phyloP scores from a whole-genome alignment of 805 yeast species.

The Saccharomycopsis capsularis region DNA sequence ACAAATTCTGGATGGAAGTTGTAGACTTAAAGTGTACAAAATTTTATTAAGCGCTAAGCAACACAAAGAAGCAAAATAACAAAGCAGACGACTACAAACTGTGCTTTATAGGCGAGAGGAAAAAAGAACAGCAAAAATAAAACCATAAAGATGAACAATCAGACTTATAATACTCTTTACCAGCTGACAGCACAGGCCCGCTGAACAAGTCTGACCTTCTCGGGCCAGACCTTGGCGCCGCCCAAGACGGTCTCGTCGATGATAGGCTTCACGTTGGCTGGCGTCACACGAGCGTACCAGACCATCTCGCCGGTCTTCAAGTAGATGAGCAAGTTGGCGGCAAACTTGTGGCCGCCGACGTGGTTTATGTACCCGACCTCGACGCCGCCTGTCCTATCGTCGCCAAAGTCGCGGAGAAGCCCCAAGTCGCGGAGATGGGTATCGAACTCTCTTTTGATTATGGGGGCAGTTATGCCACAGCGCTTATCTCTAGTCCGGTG shows the following conservation, averaged over 20 bases:
- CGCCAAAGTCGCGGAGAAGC: conserved; percentile 69
- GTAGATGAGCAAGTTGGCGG: conserved; percentile 82
- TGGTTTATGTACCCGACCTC: conserved; percentile 69
- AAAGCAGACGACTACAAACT: too few relatives aligned
- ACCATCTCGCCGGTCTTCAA: conserved; percentile 65
- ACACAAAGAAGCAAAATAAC: too few relatives aligned
- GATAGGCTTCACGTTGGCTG: conserved; percentile 65
- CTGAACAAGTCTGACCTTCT: conserved; percentile 54
- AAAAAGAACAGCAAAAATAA: too few relatives aligned
- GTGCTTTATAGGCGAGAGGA: too few relatives aligned
- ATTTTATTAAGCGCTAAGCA: too few relatives aligned
- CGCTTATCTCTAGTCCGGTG: conserved; percentile 87
- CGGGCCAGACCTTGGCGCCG: conserved; percentile 65
- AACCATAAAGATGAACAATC: not conserved
- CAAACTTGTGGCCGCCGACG: conserved; percentile 93
- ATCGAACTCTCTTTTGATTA: conserved; percentile 75
- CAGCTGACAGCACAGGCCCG: conserved; percentile 26
- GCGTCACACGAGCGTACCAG: conserved; percentile 85
- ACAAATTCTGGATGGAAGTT: too few relatives aligned
- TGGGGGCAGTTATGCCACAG: conserved; percentile 92
- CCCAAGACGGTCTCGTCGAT: conserved; percentile 68
- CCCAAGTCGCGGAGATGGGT: conserved; percentile 62
- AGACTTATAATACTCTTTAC: conserved; percentile 1
- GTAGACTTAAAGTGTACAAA: too few relatives aligned
- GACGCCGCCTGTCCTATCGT: conserved; percentile 69